A percentile compares a stretch with the other conserved stretches of the same genome.
phyloP scores from a whole-genome alignment of 148 eudicot species.

The Diospyros lotus region DNA sequence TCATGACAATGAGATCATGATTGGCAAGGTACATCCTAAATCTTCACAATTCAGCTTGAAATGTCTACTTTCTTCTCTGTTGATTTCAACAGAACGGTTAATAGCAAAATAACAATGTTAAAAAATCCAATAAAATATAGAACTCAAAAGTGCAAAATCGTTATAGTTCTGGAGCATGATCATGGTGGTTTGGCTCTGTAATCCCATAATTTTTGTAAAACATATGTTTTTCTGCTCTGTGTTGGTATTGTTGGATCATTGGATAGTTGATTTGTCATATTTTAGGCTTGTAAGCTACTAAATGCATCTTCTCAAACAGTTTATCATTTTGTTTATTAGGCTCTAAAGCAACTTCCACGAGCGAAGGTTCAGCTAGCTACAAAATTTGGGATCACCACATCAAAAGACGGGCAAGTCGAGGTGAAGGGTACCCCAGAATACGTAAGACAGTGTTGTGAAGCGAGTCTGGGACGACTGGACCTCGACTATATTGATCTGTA shows the following conservation, averaged over 20 bases:
- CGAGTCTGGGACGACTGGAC: slow-evolving; percentile 37
- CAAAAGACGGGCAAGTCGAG: not conserved
- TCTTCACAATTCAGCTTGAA: not conserved
- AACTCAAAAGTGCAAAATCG: not conserved
- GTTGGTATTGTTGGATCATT: too few species aligned
- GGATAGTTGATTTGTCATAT: not conserved
- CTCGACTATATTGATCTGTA: slow-evolving; percentile 48
- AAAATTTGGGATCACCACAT: slow-evolving; percentile 30
- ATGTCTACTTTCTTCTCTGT: too few species aligned
- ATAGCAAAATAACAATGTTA: not conserved
- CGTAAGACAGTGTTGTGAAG: slow-evolving; percentile 40
- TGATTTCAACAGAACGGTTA: too few species aligned
- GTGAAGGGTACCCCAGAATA: slow-evolving; percentile 36
- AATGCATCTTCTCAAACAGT: not conserved
- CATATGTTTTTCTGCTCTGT: too few species aligned
- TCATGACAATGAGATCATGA: slow-evolving; percentile 44
- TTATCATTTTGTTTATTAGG: slow-evolving; percentile 12
- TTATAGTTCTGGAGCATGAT: not conserved
- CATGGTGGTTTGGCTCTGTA: not conserved
- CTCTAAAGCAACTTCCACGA: slow-evolving; percentile 38
- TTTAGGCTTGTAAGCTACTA: not conserved
- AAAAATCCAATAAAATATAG: too few species aligned
- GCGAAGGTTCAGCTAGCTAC: slow-evolving; percentile 35
- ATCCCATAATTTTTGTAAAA: not conserved
- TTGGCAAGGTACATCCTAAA: slow-evolving; percentile 32